Conservation (phyloP, 1,139 yeast genomes). For the Geotrichum candidum region DNA sequence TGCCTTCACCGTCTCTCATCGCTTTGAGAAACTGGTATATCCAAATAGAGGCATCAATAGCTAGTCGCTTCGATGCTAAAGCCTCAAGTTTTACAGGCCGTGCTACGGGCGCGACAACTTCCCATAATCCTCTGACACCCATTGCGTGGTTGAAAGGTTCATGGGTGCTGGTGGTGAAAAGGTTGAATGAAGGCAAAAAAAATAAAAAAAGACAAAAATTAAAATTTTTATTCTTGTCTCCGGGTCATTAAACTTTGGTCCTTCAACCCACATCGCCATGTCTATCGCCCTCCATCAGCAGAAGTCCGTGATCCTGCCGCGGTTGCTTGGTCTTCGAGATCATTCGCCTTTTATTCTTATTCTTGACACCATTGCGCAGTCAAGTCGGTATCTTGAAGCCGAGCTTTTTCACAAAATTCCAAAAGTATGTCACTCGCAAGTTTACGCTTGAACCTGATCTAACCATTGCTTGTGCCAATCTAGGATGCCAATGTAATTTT, state of each 20-base stretch:
- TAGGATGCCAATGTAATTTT: conserved; percentile 36
- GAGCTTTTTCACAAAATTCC: conserved; percentile 49
- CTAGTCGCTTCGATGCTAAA: conserved; percentile 63
- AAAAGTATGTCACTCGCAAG: neutral
- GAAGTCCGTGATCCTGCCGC: conserved; percentile 32
- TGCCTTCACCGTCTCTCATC: conserved; percentile 80
- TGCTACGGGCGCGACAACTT: conserved; percentile 82
- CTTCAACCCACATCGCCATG: neutral
- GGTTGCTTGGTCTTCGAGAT: conserved; percentile 66
- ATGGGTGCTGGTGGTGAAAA: neutral
- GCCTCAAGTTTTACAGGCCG: conserved; percentile 87
- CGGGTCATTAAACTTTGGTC: neutral
- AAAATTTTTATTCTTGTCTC: neutral
- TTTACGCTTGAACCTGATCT: neutral
- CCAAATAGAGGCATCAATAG: conserved; percentile 99
- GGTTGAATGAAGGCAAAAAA: neutral
- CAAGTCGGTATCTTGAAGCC: conserved; percentile 48
- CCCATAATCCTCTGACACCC: conserved; percentile 98
- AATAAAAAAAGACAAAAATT: neutral
- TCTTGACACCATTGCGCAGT: conserved; percentile 64
- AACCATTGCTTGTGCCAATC: neutral
- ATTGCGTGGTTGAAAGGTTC: conserved; percentile 35
- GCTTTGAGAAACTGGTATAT: conserved; percentile 95
- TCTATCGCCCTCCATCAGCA: conserved; percentile 25
- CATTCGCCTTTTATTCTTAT: conserved; percentile 64